Evolutionary conservation across 2,329 filamentous ascomycete genomes (phyloP).

Genomic region (Fusarium nurragi): DNA sequence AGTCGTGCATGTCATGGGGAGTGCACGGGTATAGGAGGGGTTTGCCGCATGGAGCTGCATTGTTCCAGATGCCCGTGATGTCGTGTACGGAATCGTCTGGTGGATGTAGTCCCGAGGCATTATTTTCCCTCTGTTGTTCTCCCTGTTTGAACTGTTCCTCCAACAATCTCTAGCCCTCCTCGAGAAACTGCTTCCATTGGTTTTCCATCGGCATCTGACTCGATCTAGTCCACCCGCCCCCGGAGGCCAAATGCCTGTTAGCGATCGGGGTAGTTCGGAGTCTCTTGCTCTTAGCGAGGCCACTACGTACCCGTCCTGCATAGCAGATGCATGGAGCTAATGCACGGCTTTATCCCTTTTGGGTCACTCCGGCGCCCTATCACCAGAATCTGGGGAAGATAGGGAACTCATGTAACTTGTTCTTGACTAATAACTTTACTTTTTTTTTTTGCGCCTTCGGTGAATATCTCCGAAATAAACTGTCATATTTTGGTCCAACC

Average conservation of each 20-base stretch:
- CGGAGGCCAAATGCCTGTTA: background rate
- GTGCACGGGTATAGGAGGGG: background rate
- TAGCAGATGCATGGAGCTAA: slow-evolving; percentile 21
- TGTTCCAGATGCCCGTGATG: slow-evolving; percentile 17
- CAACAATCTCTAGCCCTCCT: background rate
- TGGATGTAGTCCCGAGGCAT: background rate
- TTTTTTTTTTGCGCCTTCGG: slow-evolving; percentile 25
- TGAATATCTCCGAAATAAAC: slow-evolving; percentile 22
- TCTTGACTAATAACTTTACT: slow-evolving; percentile 18
- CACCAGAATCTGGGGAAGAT: slow-evolving; percentile 36
- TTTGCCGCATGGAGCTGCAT: slow-evolving; percentile 8
- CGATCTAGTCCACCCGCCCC: background rate
- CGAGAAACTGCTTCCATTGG: background rate
- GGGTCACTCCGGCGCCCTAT: slow-evolving; percentile 33
- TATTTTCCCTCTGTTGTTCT: background rate
- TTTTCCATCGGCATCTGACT: slow-evolving; percentile 9
- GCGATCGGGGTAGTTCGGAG: slow-evolving; percentile 29
- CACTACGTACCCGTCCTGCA: slow-evolving; percentile 26
- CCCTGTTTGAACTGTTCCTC: background rate
- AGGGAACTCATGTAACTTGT: background rate
- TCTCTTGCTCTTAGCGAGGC: background rate
- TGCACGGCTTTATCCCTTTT: slow-evolving; percentile 33
- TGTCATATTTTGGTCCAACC: background rate
- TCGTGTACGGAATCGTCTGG: slow-evolving; percentile 25
- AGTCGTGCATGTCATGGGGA: background rate